Conservation (phyloP, 768 basidiomycete species). For the Tylopilus sp. region DNA sequence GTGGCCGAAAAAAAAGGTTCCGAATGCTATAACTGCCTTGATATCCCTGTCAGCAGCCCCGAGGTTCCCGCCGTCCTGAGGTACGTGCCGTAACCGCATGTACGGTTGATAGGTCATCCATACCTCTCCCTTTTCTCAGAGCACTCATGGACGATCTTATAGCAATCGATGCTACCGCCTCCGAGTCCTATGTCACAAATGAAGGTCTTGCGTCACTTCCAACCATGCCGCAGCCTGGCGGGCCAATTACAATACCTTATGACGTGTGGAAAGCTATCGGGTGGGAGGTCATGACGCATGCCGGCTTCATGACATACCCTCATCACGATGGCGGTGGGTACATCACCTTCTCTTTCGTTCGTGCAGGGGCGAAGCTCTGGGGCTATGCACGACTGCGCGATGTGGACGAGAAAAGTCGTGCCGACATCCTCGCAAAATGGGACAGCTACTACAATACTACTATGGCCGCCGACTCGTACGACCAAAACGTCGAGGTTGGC, state of each 20-base stretch:
- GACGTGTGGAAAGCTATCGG: neutral
- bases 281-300: neutral
- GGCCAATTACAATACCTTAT: too few species aligned
- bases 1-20: neutral
- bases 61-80: neutral
- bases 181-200: too few species aligned
- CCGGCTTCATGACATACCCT: neutral
- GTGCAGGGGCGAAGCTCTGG: neutral
- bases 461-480: neutral
- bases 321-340: neutral
- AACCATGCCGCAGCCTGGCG: too few species aligned
- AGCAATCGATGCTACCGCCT: neutral
- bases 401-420: too few species aligned
- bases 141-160: neutral
- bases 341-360: neutral
- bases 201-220: too few species aligned
- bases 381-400: neutral
- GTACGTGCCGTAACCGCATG: neutral
- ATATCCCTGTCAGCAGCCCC: neutral
- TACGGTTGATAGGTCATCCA: neutral
- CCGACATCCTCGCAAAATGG: neutral
- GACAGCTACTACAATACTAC: neutral
- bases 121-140: neutral
- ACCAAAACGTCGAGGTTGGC: neutral
- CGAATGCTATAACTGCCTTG: neutral